Conservation (phyloP, 306 rosid genomes). For the Astragalus membranaceus region DNA sequence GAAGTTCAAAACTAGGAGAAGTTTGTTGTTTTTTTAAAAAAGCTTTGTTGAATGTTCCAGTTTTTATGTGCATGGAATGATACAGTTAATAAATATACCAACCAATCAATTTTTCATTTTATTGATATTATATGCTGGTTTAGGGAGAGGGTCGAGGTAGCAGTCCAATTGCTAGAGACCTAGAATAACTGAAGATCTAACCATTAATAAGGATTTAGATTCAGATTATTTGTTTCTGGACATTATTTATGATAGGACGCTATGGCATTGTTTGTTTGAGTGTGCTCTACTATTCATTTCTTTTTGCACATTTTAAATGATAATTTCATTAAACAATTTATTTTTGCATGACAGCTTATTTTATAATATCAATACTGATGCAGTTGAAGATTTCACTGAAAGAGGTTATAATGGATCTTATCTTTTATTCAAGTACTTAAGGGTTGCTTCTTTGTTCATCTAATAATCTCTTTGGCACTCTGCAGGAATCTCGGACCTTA, state of each 20-base stretch:
- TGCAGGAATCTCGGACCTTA: conserved; percentile 72
- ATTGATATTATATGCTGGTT: neutral
- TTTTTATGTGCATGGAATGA: neutral
- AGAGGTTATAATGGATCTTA: conserved; percentile 50
- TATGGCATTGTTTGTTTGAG: too few relatives aligned
- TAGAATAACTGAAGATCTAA: neutral
- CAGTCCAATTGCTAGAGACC: neutral
- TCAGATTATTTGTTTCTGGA: neutral
- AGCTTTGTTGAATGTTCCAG: neutral
- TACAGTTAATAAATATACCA: neutral
- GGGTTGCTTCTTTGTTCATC: conserved; percentile 3
- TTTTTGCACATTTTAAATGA: neutral
- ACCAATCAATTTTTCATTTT: neutral
- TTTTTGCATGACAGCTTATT: conserved; percentile 60
- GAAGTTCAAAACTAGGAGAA: neutral
- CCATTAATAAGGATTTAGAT: neutral
- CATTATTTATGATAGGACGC: neutral
- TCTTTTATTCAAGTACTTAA: conserved; percentile 13
- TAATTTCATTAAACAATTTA: conserved; percentile 12
- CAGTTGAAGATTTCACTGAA: conserved; percentile 78
- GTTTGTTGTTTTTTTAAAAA: neutral
- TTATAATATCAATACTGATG: conserved; percentile 72
- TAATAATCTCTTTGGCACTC: conserved; percentile 10
- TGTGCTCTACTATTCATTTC: too few relatives aligned
- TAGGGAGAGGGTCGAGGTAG: neutral